Evolutionary conservation across 164 flowering plant species (phyloP).

Genomic region (Magnolia kwangsiensis): DNA sequence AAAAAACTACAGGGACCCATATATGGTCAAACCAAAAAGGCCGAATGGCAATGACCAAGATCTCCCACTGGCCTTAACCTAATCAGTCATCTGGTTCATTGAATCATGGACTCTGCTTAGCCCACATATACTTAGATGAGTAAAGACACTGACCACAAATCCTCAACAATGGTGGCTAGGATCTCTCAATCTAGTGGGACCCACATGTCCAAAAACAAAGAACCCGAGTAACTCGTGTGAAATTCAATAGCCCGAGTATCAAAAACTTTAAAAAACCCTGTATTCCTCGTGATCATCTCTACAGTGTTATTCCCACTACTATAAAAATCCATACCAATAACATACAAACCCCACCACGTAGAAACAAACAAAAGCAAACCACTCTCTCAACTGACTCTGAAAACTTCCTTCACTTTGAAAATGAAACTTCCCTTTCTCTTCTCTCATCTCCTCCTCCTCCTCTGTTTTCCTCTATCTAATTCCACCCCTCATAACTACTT

Average conservation of each 20-base stretch:
- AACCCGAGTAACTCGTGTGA: background rate
- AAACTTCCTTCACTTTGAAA: background rate
- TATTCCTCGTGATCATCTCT: background rate
- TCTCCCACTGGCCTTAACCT: too few relatives aligned
- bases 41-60: too few relatives aligned
- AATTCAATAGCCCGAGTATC: background rate
- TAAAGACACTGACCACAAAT: too few relatives aligned
- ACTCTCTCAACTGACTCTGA: background rate
- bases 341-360: background rate
- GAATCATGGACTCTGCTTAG: too few relatives aligned
- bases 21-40: too few relatives aligned
- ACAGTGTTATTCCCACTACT: background rate
- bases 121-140: too few relatives aligned
- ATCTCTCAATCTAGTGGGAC: too few relatives aligned
- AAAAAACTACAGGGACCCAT: too few relatives aligned
- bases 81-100: too few relatives aligned
- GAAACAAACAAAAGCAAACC: slow-evolving; percentile 1
- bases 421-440: slow-evolving; percentile 7
- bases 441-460: slow-evolving; percentile 9
- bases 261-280: background rate
- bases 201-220: too few relatives aligned
- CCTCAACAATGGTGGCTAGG: too few relatives aligned
- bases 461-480: background rate
- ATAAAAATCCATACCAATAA: background rate
- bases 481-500: slow-evolving; percentile 47